These are phyloP conservation scores for Rhodotorula sp. DNA, from an alignment of 1,284 basidiomycete genomes.

Conservation along the genomic window DNA sequence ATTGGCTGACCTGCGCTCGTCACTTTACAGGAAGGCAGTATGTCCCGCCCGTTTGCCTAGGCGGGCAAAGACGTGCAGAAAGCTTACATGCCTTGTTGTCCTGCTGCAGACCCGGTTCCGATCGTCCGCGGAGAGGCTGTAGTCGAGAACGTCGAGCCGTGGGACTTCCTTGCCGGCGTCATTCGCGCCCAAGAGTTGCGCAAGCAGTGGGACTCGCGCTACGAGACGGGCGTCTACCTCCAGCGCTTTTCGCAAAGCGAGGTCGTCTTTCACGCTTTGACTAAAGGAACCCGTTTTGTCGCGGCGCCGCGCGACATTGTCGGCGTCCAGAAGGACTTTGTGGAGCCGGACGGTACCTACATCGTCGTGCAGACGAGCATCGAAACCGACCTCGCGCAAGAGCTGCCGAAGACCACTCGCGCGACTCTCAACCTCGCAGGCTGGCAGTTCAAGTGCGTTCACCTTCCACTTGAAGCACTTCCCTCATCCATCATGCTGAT, in stretches of 20 bases:
- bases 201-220: constrained; percentile 33
- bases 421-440: constrained; percentile 31
- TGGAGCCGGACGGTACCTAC: constrained; percentile 15
- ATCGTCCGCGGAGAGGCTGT: constrained; percentile 33
- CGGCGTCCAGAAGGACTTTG: constrained; percentile 30
- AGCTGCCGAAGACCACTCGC: constrained; percentile 32
- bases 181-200: constrained; percentile 30
- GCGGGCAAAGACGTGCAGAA: too few relatives aligned
- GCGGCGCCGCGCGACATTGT: constrained; percentile 35
- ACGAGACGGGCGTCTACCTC: constrained; percentile 28
- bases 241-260: constrained; percentile 13
- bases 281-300: constrained; percentile 30
- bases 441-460: constrained; percentile 25
- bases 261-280: constrained; percentile 29
- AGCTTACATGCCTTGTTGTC: neutral
- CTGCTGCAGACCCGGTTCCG: constrained; percentile 26
- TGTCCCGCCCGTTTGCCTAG: neutral
- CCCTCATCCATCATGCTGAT: neutral
- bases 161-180: constrained; percentile 32
- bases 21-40: neutral
- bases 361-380: constrained; percentile 30
- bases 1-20: neutral
- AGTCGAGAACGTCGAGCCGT: constrained; percentile 14
- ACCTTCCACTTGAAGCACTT: neutral
- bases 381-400: constrained; percentile 15